Conservation (phyloP, 108 stramenopile genomes). For the Mayamaea pseudoterrestris region DNA sequence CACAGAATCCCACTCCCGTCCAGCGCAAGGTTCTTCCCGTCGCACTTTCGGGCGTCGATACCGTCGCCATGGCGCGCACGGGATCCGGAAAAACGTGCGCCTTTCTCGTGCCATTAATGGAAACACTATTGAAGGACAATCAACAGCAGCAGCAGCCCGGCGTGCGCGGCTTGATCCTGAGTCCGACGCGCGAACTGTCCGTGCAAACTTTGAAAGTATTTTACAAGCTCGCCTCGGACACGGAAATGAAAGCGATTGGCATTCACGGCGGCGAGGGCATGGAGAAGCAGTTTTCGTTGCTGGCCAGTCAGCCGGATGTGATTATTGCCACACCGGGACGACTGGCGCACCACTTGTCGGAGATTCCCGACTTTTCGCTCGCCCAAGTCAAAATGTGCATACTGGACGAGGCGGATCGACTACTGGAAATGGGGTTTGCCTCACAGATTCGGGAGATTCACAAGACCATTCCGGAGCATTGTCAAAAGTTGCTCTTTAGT, state of each 20-base stretch:
- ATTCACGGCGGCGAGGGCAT: conserved; percentile 96
- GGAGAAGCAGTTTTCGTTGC: conserved; percentile 88
- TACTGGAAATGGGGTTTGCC: conserved; percentile 98
- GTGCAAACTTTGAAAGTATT: conserved; percentile 85
- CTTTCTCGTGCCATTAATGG: conserved; percentile 89
- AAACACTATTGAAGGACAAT: conserved; percentile 40
- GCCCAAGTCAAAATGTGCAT: conserved; percentile 74
- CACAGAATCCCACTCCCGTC: conserved; percentile 93
- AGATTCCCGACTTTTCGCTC: conserved; percentile 88
- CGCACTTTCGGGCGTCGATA: conserved; percentile 79
- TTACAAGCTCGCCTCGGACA: conserved; percentile 70
- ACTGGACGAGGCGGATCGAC: conserved; percentile 97
- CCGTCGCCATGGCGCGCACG: conserved; percentile 93
- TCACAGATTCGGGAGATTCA: conserved; percentile 78
- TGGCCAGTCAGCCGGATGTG: conserved; percentile 87
- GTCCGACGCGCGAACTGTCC: conserved; percentile 94
- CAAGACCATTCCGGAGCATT: conserved; percentile 45
- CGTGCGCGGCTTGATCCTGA: conserved; percentile 75
- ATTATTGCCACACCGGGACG: conserved; percentile 97
- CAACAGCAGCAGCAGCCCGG: neutral
- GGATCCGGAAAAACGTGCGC: conserved; percentile 95
- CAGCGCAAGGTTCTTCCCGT: conserved; percentile 93
- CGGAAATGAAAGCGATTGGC: conserved; percentile 43
- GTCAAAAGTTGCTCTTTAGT: conserved; percentile 91
- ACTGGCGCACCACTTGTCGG: conserved; percentile 91